A percentile compares a stretch with the other conserved stretches of the same genome.
Conservation (phyloP, 2,329 filamentous ascomycete species). For the Trichoderma aggressivum region DNA sequence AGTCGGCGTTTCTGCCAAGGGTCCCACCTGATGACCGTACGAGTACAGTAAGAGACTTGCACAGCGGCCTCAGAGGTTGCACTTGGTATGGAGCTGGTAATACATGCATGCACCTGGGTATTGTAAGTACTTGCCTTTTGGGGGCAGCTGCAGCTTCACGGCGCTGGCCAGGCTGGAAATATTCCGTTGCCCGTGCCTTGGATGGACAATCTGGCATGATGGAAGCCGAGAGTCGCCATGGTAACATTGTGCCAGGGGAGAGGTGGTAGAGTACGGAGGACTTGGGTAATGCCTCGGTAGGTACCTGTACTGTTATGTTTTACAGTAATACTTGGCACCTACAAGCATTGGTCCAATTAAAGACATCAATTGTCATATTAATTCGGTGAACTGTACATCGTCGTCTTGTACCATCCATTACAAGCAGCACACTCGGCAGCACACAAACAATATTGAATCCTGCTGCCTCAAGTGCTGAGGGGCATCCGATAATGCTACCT, state of each 20-base stretch:
- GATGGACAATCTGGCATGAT: background rate
- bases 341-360: background rate
- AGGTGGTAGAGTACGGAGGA: background rate
- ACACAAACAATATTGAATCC: no score
- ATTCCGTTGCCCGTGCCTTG: background rate
- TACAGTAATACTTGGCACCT: no score
- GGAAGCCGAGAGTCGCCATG: background rate
- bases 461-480: background rate
- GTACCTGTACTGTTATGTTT: no score
- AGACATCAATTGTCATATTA: background rate
- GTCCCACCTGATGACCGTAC: background rate
- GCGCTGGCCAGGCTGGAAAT: background rate
- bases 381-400: background rate
- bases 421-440: background rate
- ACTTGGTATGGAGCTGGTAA: background rate
- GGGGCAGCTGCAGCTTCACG: background rate
- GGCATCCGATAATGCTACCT: background rate
- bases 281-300: no score
- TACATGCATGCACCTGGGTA: background rate
- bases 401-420: background rate
- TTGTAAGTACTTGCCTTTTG: background rate
- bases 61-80: background rate
- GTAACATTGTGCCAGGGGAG: background rate
- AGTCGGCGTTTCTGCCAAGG: conserved; percentile 13
- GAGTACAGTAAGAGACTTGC: background rate